phyloP scores from a whole-genome alignment of 2,329 filamentous ascomycete species.

The Colletotrichum sp. region DNA sequence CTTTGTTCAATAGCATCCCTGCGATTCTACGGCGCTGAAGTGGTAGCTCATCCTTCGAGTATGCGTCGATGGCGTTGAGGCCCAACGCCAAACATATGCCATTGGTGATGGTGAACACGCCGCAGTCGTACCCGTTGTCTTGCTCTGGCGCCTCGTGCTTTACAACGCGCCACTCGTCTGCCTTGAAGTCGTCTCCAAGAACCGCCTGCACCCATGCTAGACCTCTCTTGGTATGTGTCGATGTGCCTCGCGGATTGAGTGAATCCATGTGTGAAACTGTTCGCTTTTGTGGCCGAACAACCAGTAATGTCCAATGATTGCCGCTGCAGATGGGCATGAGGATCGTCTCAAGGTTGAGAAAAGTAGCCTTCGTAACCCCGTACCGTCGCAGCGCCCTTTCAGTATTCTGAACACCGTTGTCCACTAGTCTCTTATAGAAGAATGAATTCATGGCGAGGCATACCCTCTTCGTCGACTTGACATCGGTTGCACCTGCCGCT shows the following conservation, averaged over 20 bases:
- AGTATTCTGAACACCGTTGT: slow-evolving; percentile 50
- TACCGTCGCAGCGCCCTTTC: slow-evolving; percentile 62
- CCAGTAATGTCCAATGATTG: slow-evolving; percentile 75
- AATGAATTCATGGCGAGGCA: slow-evolving; percentile 70
- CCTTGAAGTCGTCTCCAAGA: slow-evolving; percentile 57
- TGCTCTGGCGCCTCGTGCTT: slow-evolving; percentile 60
- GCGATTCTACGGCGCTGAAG: slow-evolving; percentile 68
- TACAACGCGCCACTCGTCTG: slow-evolving; percentile 64
- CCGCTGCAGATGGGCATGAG: slow-evolving; percentile 72
- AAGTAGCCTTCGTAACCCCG: slow-evolving; percentile 63
- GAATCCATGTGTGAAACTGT: slow-evolving; percentile 75
- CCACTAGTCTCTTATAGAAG: slow-evolving; percentile 63
- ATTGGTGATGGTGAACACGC: slow-evolving; percentile 79
- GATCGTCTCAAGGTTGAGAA: slow-evolving; percentile 70
- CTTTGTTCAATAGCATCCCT: slow-evolving; percentile 69
- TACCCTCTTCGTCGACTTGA: slow-evolving; percentile 50
- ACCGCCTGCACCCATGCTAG: slow-evolving; percentile 63
- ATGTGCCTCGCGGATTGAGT: slow-evolving; percentile 49
- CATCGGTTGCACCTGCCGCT: slow-evolving; percentile 55
- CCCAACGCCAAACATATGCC: slow-evolving; percentile 66
- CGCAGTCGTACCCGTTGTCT: slow-evolving; percentile 75
- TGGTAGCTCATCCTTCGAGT: slow-evolving; percentile 59
- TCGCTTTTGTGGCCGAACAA: slow-evolving; percentile 65
- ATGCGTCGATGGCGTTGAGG: slow-evolving; percentile 53
- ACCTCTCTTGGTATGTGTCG: slow-evolving; percentile 44